These are phyloP conservation scores for Glaciozyma antarctica DNA, from an alignment of 768 basidiomycete species.

Conservation along the genomic window DNA sequence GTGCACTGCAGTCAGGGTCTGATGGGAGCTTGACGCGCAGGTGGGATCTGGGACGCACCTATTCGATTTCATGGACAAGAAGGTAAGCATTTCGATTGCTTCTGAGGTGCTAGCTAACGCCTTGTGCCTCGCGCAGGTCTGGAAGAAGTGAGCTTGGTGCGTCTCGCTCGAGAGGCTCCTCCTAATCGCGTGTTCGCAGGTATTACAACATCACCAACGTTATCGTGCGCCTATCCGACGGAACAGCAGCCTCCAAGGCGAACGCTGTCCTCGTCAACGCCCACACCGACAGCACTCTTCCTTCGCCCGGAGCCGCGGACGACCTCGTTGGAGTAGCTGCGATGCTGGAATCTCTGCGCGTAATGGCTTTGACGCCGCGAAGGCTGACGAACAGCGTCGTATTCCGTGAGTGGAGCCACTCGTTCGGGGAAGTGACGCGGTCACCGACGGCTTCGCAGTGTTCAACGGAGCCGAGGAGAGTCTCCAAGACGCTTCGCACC, in stretches of 20 bases:
- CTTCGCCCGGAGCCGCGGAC: conserved; percentile 73
- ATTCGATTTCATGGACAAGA: conserved; percentile 65
- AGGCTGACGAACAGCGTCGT: conserved; percentile 69
- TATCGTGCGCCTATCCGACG: conserved; percentile 73
- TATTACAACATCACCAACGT: conserved; percentile 84
- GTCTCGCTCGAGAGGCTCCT: not conserved
- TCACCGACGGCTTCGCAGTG: conserved; percentile 45
- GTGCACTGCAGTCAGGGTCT: no score
- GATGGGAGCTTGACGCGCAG: not conserved
- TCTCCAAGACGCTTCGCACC: conserved; percentile 85
- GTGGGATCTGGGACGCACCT: conserved; percentile 21
- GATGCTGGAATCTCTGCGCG: conserved; percentile 81
- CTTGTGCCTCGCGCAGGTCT: not conserved
- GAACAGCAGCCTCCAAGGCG: conserved; percentile 59
- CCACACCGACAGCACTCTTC: conserved; percentile 81
- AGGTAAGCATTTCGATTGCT: conserved; percentile 32
- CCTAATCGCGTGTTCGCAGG: conserved; percentile 46
- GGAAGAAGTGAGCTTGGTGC: not conserved
- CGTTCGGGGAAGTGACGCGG: not conserved
- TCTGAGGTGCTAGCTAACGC: not conserved
- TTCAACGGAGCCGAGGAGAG: conserved; percentile 95
- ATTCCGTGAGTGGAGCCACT: conserved; percentile 53
- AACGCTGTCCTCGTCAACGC: conserved; percentile 74
- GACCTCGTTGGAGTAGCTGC: conserved; percentile 80
- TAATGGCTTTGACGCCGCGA: conserved; percentile 54